Evolutionary conservation across 2,329 filamentous ascomycete genomes (phyloP).

Genomic region (Fusarium sp.): DNA sequence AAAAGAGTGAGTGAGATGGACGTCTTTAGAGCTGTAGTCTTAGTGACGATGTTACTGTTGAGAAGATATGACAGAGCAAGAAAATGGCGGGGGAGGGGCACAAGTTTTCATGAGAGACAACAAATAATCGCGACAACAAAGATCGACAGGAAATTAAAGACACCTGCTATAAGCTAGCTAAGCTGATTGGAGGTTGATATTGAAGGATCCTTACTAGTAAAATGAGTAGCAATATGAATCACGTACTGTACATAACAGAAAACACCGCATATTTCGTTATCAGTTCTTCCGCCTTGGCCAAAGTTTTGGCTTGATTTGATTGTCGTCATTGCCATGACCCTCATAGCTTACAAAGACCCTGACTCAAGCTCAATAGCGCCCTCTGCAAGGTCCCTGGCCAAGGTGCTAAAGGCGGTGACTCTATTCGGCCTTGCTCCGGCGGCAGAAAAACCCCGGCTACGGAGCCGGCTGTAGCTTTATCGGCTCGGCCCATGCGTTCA

Average conservation of each 20-base stretch:
- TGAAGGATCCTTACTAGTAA: constrained; percentile 25
- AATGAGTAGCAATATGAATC: constrained; percentile 20
- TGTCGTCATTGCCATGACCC: constrained; percentile 41
- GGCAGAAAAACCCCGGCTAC: constrained; percentile 47
- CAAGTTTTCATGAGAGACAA: constrained; percentile 40
- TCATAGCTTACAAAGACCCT: constrained; percentile 15
- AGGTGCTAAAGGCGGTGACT: constrained; percentile 40
- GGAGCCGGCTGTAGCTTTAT: constrained; percentile 38
- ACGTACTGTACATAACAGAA: constrained; percentile 28
- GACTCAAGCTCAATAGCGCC: constrained; percentile 6
- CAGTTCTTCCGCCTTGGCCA: constrained; percentile 24
- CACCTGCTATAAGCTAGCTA: constrained; percentile 21
- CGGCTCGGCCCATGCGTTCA: constrained; percentile 44
- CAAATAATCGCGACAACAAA: constrained; percentile 23
- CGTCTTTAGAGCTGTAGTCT: neutral
- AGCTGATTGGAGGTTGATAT: constrained; percentile 42
- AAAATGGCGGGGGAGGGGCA: constrained; percentile 47
- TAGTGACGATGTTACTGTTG: constrained; percentile 17
- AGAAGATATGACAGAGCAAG: constrained; percentile 34
- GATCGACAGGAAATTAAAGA: constrained; percentile 34
- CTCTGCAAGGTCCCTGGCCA: constrained; percentile 1
- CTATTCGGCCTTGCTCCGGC: constrained; percentile 12
- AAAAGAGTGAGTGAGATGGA: constrained; percentile 1
- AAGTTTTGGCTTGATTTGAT: constrained; percentile 2
- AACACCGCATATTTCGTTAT: constrained; percentile 39